Evolutionary conservation across 805 yeast genomes (phyloP), one percentile per base, ranked within the genome.

Genomic region (Brettanomyces anomalus): DNA sequence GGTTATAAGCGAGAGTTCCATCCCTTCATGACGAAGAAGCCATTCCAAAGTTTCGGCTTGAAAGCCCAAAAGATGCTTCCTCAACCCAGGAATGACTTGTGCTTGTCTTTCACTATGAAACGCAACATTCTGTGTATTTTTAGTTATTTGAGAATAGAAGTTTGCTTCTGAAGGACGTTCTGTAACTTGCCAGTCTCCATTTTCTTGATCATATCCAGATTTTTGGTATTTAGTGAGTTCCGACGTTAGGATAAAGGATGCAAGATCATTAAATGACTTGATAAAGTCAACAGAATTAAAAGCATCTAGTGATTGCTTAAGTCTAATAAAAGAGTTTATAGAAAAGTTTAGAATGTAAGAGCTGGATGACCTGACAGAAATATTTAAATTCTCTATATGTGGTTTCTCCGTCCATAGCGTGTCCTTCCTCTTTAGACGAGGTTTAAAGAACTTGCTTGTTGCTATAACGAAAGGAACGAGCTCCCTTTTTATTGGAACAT

Each of bases 11-110:
- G 7, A 16, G 14, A 51, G 16, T 16, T 33, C 24, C 4, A 67
- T 68, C 35, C 74, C 68, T 53, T 80, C 87, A 46, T 65, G 68
- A 0, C 58, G 47, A 4, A 80, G 57, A 52, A 79, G 59, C 87
- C 87, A 80, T 15, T 62, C 57, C 2, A 80, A 67, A 3, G 83
- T 69, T 36, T 67, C 70, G 4, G 64, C 65, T 54, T 80, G 87
- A 46, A 78, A 80, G 3, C 56, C 55, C 24, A 61, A 35, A 26
- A 61, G 43, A 2, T 47, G 42, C 40, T 61, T 61, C 3, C 51
- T 34, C 4, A 60, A 40, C 2, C 39, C 40, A 3, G 54, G 54
- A 1, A 59, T 30, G 2, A 36, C 36, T 1, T 55, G 30, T 2
- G 40, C 39, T 21, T 42, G 36, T 6, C 35, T 21, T 5, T 45